Conservation (phyloP, 1,139 yeast species). For the Taiozyma sp. region DNA sequence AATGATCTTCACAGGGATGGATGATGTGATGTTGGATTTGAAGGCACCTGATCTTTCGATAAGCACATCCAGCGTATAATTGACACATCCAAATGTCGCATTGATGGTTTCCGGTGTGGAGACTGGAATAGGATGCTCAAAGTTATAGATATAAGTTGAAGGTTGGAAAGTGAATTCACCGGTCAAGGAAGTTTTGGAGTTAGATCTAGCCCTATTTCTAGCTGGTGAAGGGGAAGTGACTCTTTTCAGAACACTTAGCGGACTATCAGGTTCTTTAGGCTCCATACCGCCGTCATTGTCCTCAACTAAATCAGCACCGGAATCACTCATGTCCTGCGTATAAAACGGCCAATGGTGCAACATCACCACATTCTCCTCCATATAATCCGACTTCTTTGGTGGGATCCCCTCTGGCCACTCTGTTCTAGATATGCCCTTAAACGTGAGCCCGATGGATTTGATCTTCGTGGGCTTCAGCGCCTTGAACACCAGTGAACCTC, state of each 20-base stretch:
- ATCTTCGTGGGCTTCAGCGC: conserved; percentile 73
- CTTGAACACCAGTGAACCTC: conserved; percentile 77
- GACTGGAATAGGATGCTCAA: conserved; percentile 83
- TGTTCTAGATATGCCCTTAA: conserved; percentile 74
- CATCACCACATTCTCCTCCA: conserved; percentile 62
- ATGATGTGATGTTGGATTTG: conserved; percentile 67
- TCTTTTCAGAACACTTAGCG: conserved; percentile 18
- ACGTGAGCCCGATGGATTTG: conserved; percentile 59
- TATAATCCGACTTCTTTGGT: conserved; percentile 66
- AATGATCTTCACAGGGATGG: conserved; percentile 59
- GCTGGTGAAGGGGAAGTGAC: conserved; percentile 23
- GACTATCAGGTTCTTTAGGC: conserved; percentile 5
- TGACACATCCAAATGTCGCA: conserved; percentile 79
- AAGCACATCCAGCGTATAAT: conserved; percentile 62
- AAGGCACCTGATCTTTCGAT: conserved; percentile 81
- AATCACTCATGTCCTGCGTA: conserved; percentile 27
- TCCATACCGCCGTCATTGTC: conserved; percentile 2
- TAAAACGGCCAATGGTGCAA: conserved; percentile 94
- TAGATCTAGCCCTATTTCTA: conserved; percentile 15
- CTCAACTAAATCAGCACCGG: conserved; percentile 25
- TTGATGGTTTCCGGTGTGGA: conserved; percentile 76
- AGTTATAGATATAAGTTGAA: conserved; percentile 89
- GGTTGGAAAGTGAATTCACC: conserved; percentile 48
- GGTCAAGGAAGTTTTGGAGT: conserved; percentile 7
- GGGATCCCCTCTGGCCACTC: conserved; percentile 99